Base-by-base conservation (phyloP, 305 asterid genomes). In the Solanum hybrid region DNA sequence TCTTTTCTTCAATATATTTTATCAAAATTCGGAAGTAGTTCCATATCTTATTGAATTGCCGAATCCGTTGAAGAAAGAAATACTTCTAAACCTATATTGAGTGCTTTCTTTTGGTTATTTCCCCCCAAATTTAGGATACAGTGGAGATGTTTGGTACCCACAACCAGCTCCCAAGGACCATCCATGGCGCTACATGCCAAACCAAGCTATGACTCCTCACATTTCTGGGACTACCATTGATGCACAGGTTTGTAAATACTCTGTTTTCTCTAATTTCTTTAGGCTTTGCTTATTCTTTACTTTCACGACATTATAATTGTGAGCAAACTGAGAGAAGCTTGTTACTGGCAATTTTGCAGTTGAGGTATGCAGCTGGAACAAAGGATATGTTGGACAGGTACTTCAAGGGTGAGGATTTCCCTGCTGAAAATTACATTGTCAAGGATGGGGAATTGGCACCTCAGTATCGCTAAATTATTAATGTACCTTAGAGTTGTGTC, bases 141-240 rank as follows among this genome's bases (percentile, higher is more conserved):
- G 99, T 66, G 99, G 99, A 78, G 99, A 97, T 91, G 99, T 96
- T 90, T 97, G 99, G 99, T 78, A 94, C 92, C 99, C 99, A 35
- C 99, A 97, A 78, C 99, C 99, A 88, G 99, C 99, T 76, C 99
- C 99, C 9, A 97, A 96, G 94, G 99, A 97, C 91, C 99, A 97
- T 89, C 99, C 98, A 0, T 97, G 99, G 99, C 92, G 99, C 36
- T 95, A 95, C 96, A 97, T 97, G 99, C 99, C 99, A 64, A 97
- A 97, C 93, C 99, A 97, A 35, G 99, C 99, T 10, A 97, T 97
- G 99, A 97, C 99, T 79, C 99, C 99, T 87, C 99, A 97, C 89
- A 91, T 95, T 73, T 97, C 99, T 2, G 99, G 99, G 88, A 97
- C 99, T 29, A 97, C 98, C 82, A 97, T 97, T 51, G 99, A 97